Conservation (phyloP, 495 filamentous ascomycete species). For the Aspergillus egyptiacus region DNA sequence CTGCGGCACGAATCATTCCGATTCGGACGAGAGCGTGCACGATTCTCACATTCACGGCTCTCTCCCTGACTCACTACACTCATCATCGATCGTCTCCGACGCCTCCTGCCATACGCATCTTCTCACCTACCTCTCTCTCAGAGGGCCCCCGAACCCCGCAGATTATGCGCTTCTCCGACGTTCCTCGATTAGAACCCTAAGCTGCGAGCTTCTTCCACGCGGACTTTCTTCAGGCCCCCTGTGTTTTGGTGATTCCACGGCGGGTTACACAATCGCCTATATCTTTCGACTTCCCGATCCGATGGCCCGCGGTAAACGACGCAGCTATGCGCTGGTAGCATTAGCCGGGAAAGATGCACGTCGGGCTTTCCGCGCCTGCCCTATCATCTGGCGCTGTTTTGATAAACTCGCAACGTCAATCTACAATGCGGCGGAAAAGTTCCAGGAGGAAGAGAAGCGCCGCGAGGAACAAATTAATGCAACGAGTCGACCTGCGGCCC, state of each 20-base stretch:
- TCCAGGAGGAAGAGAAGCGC: conserved; percentile 42
- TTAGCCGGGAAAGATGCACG: conserved; percentile 65
- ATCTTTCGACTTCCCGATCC: conserved; percentile 86
- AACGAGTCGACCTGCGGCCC: conserved; percentile 19
- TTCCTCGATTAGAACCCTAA: conserved; percentile 79
- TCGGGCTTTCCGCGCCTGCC: conserved; percentile 67
- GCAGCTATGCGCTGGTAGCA: conserved; percentile 85
- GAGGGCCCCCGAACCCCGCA: conserved; percentile 64
- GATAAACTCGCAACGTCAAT: conserved; percentile 72
- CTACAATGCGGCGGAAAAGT: conserved; percentile 54
- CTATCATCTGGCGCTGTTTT: conserved; percentile 68
- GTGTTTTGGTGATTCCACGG: conserved; percentile 75
- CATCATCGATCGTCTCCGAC: conserved; percentile 42
- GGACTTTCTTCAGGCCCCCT: conserved; percentile 70
- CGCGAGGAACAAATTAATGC: conserved; percentile 37
- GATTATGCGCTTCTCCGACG: conserved; percentile 82
- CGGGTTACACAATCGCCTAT: conserved; percentile 88
- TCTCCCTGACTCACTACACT: conserved; percentile 40
- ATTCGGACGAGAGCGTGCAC: conserved; percentile 33
- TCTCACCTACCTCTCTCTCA: conserved; percentile 79
- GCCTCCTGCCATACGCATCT: conserved; percentile 66
- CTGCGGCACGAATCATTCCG: conserved; percentile 37
- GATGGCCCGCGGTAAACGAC: conserved; percentile 76
- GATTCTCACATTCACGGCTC: conserved; percentile 36
- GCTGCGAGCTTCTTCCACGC: conserved; percentile 76